phyloP scores from a whole-genome alignment of 176 grass and related monocot species.

The Puya raimondii region DNA sequence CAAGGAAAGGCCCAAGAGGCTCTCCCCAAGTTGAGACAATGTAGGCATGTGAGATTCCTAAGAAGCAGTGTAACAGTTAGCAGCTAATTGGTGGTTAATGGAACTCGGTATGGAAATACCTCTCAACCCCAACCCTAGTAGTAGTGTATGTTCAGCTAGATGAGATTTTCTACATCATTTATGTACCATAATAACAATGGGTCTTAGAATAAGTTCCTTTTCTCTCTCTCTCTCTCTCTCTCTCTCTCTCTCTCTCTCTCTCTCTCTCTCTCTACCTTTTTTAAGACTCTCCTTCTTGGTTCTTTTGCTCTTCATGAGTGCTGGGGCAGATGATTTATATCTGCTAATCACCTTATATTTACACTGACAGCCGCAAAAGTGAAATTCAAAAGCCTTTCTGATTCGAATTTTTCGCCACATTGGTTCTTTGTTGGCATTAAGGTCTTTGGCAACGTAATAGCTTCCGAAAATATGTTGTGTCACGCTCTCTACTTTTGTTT shows the following conservation, averaged over 20 bases:
- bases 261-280: no score
- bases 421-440: no score
- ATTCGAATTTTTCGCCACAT: no score
- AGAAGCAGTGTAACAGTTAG: constrained; percentile 31
- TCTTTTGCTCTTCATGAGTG: no score
- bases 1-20: constrained; percentile 60
- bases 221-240: not conserved
- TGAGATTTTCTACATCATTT: not conserved
- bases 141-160: constrained; percentile 1
- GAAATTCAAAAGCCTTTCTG: no score
- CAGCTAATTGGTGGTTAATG: constrained; percentile 8
- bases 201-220: constrained; percentile 21
- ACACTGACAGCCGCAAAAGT: no score
- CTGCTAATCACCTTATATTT: no score
- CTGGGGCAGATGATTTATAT: no score
- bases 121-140: not conserved
- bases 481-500: no score
- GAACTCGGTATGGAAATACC: not conserved
- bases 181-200: constrained; percentile 21
- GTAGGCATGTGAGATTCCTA: constrained; percentile 66
- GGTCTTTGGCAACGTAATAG: no score
- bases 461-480: no score
- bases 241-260: not conserved
- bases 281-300: no score
- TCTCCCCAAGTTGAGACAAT: constrained; percentile 56